A percentile compares a stretch with the other conserved stretches of the same genome.
Evolutionary conservation across 805 yeast species (phyloP).

Genomic region (Saccharomycopsis guyanensis): DNA sequence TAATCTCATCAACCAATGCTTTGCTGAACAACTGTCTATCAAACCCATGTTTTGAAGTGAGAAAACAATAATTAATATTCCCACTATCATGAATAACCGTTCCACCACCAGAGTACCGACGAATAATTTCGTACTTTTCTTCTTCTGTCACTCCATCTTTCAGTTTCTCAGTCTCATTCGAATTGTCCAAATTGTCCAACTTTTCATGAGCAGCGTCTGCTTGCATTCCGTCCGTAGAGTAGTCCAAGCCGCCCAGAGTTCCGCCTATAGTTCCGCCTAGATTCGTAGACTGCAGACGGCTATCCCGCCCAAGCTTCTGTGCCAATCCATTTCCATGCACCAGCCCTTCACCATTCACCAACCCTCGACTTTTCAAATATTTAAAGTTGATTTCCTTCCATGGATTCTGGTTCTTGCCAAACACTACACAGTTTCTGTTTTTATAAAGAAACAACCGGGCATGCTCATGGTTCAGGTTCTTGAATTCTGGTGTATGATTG

Average conservation of each 20-base stretch:
- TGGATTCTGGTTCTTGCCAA: conserved; percentile 95
- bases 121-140: conserved; percentile 55
- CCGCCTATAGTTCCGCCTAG: too few relatives aligned
- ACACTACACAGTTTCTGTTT: conserved; percentile 80
- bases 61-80: conserved; percentile 77
- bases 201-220: background rate
- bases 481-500: conserved; percentile 26
- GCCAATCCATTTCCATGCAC: too few relatives aligned
- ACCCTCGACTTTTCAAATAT: conserved; percentile 6
- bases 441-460: conserved; percentile 64
- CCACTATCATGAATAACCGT: conserved; percentile 93
- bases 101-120: conserved; percentile 93
- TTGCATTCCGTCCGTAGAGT: too few relatives aligned
- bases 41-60: conserved; percentile 62
- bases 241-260: too few relatives aligned
- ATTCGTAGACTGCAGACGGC: too few relatives aligned
- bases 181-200: background rate
- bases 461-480: conserved; percentile 23
- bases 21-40: conserved; percentile 47
- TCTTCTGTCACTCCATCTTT: too few relatives aligned
- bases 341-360: background rate
- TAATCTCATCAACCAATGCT: conserved; percentile 36
- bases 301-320: background rate
- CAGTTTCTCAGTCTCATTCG: conserved; percentile 32
- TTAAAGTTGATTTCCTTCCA: conserved; percentile 77